phyloP scores from a whole-genome alignment of 2,329 filamentous ascomycete species.

The Paraphoma chrysanthemicola region DNA sequence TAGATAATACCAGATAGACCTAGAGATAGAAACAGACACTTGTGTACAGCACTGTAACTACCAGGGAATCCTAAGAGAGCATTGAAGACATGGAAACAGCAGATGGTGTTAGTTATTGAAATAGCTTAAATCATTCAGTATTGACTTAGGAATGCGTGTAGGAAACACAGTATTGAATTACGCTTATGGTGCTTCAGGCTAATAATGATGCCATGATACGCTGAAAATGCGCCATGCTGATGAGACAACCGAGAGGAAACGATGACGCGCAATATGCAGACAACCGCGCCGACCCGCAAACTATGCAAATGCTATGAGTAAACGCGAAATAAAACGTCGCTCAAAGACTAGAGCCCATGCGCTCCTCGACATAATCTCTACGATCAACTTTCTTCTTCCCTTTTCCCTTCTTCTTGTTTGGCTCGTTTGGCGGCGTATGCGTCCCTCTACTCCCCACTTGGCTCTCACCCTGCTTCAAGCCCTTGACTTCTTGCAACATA shows the following conservation, averaged over 20 bases:
- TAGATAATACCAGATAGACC: too few species aligned
- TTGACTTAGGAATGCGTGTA: too few species aligned
- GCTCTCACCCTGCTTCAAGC: slow-evolving; percentile 56
- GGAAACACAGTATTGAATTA: too few species aligned
- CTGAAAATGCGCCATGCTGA: not conserved
- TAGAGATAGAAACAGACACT: too few species aligned
- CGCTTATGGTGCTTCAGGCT: not conserved
- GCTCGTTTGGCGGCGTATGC: slow-evolving; percentile 35
- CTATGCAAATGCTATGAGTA: slow-evolving; percentile 11
- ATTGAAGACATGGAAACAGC: too few species aligned
- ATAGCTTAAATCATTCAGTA: too few species aligned
- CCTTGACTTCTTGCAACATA: slow-evolving; percentile 80
- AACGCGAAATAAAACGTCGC: slow-evolving; percentile 8
- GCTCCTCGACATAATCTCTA: slow-evolving; percentile 23
- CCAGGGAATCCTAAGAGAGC: too few species aligned
- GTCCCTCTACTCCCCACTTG: slow-evolving; percentile 34
- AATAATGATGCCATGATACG: not conserved
- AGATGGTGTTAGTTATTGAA: too few species aligned
- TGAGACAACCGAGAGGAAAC: not conserved
- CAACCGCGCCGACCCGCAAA: not conserved
- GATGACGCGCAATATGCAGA: not conserved
- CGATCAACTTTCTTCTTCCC: slow-evolving; percentile 36
- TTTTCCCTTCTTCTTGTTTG: slow-evolving; percentile 35
- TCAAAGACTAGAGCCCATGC: slow-evolving; percentile 36
- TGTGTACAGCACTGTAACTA: too few species aligned